phyloP scores from a whole-genome alignment of 805 yeast species.

The Candida schatavii region DNA sequence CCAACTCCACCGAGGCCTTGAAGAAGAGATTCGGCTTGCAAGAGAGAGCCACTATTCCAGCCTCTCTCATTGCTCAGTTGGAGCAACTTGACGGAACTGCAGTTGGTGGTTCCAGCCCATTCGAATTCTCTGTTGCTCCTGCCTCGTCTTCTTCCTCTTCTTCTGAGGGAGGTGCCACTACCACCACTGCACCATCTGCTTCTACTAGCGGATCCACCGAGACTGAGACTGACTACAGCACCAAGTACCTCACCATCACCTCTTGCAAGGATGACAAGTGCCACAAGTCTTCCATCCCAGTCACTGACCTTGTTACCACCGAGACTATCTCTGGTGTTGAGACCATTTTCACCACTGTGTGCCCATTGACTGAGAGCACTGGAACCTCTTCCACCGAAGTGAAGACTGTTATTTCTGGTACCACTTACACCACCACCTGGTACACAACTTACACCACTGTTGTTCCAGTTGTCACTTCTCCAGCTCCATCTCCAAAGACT shows the following conservation, averaged over 20 bases:
- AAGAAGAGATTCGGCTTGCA: constrained; percentile 35
- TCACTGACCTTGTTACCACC: constrained; percentile 32
- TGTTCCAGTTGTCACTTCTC: constrained; percentile 25
- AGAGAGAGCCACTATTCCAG: constrained; percentile 25
- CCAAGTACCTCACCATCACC: constrained; percentile 25
- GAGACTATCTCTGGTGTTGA: constrained; percentile 20
- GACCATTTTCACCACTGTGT: constrained; percentile 23
- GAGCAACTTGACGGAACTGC: constrained; percentile 24
- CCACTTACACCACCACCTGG: constrained; percentile 16
- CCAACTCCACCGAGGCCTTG: constrained; percentile 40
- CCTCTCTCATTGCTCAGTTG: constrained; percentile 22
- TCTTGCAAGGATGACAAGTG: constrained; percentile 26
- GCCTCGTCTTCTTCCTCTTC: constrained; percentile 10
- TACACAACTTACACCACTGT: constrained; percentile 26
- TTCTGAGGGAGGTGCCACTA: constrained; percentile 11
- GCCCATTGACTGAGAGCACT: constrained; percentile 12
- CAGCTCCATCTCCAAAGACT: constrained; percentile 19
- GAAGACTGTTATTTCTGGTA: constrained; percentile 19
- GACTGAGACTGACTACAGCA: constrained; percentile 17
- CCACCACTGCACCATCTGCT: constrained; percentile 11
- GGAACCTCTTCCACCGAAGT: background rate
- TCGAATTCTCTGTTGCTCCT: constrained; percentile 16
- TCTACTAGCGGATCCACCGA: constrained; percentile 11
- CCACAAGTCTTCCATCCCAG: constrained; percentile 14
- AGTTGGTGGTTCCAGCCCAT: constrained; percentile 9